phyloP scores from a whole-genome alignment of 805 yeast species.

The Starmera dryadoides region DNA sequence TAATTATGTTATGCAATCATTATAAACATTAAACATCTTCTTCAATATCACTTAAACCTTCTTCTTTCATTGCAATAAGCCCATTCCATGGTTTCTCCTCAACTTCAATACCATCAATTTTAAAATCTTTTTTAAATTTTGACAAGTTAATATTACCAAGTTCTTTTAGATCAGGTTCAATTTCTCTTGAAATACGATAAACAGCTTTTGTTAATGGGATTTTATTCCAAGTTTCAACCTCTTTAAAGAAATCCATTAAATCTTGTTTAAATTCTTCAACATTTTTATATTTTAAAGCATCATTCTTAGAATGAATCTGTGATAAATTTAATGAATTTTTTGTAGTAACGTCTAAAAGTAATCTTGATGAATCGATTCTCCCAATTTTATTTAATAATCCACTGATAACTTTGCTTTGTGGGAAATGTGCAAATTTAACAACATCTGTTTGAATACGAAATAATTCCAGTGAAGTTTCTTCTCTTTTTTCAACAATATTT shows the following conservation, averaged over 20 bases:
- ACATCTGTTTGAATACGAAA: conserved; percentile 2
- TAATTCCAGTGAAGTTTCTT: conserved; percentile 6
- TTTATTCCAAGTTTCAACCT: conserved; percentile 11
- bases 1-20: no score
- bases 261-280: conserved; percentile 15
- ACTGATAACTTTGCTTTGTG: conserved; percentile 15
- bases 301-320: conserved; percentile 7
- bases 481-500: conserved; percentile 9
- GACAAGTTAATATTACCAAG: conserved; percentile 10
- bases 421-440: conserved; percentile 19
- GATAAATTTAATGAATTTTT: conserved; percentile 6
- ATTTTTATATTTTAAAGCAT: conserved; percentile 5
- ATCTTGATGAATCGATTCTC: conserved; percentile 20
- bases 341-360: conserved; percentile 11
- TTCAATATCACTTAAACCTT: conserved; percentile 19
- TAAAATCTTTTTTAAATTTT: conserved; percentile 18
- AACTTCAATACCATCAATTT: conserved; percentile 16
- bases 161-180: conserved; percentile 8
- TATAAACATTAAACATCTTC: background rate
- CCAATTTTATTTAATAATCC: conserved; percentile 16
- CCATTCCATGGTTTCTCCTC: conserved; percentile 24
- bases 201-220: conserved; percentile 10
- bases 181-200: conserved; percentile 11
- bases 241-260: conserved; percentile 10
- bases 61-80: conserved; percentile 18